Conservation (phyloP, 345 rosid species). For the Eucalyptus regnans region DNA sequence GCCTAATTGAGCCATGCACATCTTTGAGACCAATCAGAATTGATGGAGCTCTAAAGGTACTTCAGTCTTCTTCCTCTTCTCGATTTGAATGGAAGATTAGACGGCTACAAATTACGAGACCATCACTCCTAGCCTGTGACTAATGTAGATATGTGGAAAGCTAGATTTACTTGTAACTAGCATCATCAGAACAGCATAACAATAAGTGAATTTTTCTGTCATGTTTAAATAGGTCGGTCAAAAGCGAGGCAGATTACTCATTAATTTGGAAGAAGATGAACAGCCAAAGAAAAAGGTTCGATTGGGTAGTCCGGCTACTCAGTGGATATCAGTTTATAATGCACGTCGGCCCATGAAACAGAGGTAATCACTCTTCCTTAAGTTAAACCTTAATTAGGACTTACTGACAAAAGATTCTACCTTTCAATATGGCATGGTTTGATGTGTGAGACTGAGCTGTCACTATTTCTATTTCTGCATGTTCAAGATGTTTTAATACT, state of each 20-base stretch:
- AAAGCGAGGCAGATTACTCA: conserved; percentile 61
- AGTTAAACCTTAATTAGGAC: background rate
- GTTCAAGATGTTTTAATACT: background rate
- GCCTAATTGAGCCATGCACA: conserved; percentile 57
- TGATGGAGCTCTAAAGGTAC: conserved; percentile 95
- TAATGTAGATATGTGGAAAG: background rate
- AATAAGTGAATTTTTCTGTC: background rate
- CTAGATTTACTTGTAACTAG: background rate
- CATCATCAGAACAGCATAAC: background rate
- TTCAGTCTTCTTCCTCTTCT: background rate
- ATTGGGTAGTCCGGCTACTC: conserved; percentile 83
- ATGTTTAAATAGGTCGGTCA: conserved; percentile 51
- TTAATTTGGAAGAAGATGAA: conserved; percentile 85
- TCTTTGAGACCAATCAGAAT: conserved; percentile 74
- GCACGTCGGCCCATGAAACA: conserved; percentile 97
- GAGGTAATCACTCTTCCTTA: conserved; percentile 20
- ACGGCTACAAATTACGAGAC: background rate
- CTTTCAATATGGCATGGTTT: background rate
- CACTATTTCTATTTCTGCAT: background rate
- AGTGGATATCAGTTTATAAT: conserved; percentile 90
- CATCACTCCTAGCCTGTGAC: background rate
- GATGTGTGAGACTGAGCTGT: background rate
- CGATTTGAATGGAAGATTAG: background rate
- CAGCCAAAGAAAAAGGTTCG: conserved; percentile 85
- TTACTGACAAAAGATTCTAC: background rate